Conservation (phyloP, 2,329 filamentous ascomycete genomes). For the Epichloe aotearoae region DNA sequence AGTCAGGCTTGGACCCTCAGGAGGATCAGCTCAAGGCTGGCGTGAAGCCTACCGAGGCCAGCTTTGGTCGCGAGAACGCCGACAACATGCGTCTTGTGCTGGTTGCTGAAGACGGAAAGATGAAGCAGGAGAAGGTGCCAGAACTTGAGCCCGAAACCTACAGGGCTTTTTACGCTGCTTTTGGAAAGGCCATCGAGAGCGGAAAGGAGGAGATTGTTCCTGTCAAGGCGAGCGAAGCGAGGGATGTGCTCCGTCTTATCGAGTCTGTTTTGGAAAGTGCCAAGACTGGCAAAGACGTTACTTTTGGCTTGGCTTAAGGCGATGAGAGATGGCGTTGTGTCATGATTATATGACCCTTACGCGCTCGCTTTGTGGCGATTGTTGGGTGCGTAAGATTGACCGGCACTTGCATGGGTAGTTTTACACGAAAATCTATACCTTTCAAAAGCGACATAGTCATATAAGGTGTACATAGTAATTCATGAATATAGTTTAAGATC, state of each 20-base stretch:
- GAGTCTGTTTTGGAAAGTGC: conserved; percentile 39
- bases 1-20: conserved; percentile 57
- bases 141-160: conserved; percentile 57
- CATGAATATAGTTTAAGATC: too few species aligned
- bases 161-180: conserved; percentile 47
- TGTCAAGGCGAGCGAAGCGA: conserved; percentile 37
- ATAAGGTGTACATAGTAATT: too few species aligned
- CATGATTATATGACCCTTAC: too few species aligned
- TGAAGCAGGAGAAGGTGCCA: conserved; percentile 36
- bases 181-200: conserved; percentile 32
- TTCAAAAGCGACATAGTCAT: too few species aligned
- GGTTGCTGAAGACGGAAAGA: conserved; percentile 35
- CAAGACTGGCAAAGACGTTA: conserved; percentile 31
- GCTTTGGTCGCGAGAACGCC: conserved; percentile 52
- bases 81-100: conserved; percentile 46
- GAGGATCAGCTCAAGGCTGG: conserved; percentile 61
- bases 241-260: conserved; percentile 39
- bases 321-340: too few species aligned
- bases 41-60: conserved; percentile 43
- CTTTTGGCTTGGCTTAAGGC: conserved; percentile 10
- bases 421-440: too few species aligned
- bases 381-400: too few species aligned
- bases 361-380: too few species aligned
- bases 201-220: conserved; percentile 38
- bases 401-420: too few species aligned